A percentile compares a stretch with the other conserved stretches of the same genome.
Conservation (phyloP, 1,284 basidiomycete genomes). For the Ustilago xerochloae region DNA sequence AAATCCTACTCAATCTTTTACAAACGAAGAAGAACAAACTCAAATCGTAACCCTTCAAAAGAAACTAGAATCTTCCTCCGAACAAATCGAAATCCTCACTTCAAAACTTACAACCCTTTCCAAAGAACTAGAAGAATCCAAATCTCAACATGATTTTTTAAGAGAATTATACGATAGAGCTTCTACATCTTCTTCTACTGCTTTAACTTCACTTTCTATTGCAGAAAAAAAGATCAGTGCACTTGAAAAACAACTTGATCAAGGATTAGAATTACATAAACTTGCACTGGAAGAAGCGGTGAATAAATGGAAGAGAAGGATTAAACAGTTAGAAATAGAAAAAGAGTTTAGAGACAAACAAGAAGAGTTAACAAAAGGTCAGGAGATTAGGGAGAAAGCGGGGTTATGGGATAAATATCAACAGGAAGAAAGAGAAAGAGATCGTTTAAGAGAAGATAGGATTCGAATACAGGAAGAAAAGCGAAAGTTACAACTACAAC, state of each 20-base stretch:
- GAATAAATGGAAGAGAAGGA: constrained; percentile 12
- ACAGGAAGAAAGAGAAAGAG: constrained; percentile 10
- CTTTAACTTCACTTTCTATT: neutral
- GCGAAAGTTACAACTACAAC: neutral
- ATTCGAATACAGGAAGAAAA: constrained; percentile 16
- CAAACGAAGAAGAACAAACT: neutral
- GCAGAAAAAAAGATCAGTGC: neutral
- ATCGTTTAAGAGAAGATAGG: constrained; percentile 8
- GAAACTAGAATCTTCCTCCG: neutral
- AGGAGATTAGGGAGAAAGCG: constrained; percentile 25
- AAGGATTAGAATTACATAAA: constrained; percentile 22
- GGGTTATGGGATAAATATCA: constrained; percentile 30
- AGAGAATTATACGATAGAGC: constrained; percentile 37
- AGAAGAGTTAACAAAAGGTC: constrained; percentile 1
- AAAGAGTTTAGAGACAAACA: constrained; percentile 1
- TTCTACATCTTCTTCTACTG: constrained; percentile 2
- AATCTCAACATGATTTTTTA: constrained; percentile 34
- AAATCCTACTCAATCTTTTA: neutral
- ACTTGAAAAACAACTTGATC: constrained; percentile 12
- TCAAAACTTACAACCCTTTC: neutral
- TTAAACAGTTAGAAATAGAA: constrained; percentile 10
- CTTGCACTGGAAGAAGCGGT: neutral
- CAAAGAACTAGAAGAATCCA: constrained; percentile 5
- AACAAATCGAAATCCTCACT: constrained; percentile 11
- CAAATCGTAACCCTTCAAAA: neutral